Evolutionary conservation across 148 eudicot genomes (phyloP).

Genomic region (Heliosperma pusillum): DNA sequence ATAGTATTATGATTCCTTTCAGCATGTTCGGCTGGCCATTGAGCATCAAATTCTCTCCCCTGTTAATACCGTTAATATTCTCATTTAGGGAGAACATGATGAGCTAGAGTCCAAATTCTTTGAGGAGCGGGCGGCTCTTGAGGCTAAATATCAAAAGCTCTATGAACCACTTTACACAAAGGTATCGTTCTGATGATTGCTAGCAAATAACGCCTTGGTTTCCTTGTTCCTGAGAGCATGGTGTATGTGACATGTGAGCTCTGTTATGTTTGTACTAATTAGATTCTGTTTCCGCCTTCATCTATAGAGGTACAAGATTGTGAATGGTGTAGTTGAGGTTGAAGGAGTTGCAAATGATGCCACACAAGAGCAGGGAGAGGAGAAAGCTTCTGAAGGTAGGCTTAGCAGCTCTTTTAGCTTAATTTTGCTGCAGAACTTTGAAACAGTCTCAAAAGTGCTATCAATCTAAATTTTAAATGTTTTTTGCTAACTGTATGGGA

Average conservation of each 20-base stretch:
- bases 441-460: background rate
- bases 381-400: slow-evolving; percentile 48
- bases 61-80: too few species aligned
- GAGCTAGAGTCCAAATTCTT: slow-evolving; percentile 81
- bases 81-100: slow-evolving; percentile 68
- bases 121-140: slow-evolving; percentile 85
- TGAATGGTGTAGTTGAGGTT: slow-evolving; percentile 76
- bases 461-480: background rate
- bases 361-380: slow-evolving; percentile 39
- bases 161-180: slow-evolving; percentile 72
- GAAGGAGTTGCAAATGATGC: slow-evolving; percentile 52
- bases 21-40: background rate
- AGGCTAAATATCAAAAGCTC: slow-evolving; percentile 84
- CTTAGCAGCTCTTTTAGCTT: background rate
- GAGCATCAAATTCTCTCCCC: background rate
- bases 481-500: background rate
- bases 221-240: background rate
- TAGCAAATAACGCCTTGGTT: background rate
- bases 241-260: background rate
- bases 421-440: background rate
- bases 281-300: background rate
- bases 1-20: background rate
- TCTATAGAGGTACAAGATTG: slow-evolving; percentile 75
- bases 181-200: slow-evolving; percentile 32
- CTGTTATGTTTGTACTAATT: background rate